phyloP scores from a whole-genome alignment of 1,139 yeast species.

The Pichia sp. region DNA sequence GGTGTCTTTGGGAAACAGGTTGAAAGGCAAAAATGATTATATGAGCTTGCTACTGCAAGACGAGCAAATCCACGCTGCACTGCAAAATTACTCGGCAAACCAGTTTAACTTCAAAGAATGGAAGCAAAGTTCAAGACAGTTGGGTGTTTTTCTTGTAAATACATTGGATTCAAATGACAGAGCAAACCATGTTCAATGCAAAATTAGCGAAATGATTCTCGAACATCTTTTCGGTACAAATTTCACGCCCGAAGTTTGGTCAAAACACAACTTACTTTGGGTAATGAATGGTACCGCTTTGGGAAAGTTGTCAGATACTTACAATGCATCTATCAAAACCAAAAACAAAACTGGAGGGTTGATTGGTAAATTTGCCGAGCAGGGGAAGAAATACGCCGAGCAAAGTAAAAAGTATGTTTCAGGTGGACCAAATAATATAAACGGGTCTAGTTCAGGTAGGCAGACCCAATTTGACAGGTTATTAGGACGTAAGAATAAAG shows the following conservation, averaged over 20 bases:
- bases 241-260: conserved; percentile 39
- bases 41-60: conserved; percentile 14
- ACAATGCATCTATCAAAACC: conserved; percentile 32
- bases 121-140: conserved; percentile 57
- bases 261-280: conserved; percentile 59
- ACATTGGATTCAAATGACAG: conserved; percentile 65
- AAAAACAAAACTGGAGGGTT: conserved; percentile 40
- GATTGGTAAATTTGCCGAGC: conserved; percentile 35
- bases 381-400: conserved; percentile 40
- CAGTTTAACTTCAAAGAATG: conserved; percentile 49
- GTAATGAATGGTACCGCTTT: conserved; percentile 51
- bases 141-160: conserved; percentile 63
- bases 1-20: conserved; percentile 9
- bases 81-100: conserved; percentile 59
- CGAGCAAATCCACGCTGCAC: conserved; percentile 25
- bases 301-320: conserved; percentile 41
- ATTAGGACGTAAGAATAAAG: conserved; percentile 48
- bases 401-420: conserved; percentile 44
- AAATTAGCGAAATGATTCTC: conserved; percentile 58
- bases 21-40: conserved; percentile 14
- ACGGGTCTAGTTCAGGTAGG: conserved; percentile 17
- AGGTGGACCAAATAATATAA: conserved; percentile 27
- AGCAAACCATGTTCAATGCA: conserved; percentile 54
- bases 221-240: conserved; percentile 46
- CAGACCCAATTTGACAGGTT: conserved; percentile 44